These are phyloP conservation scores for Lathyrus aphaca DNA, from an alignment of 306 rosid species.

Conservation along the genomic window DNA sequence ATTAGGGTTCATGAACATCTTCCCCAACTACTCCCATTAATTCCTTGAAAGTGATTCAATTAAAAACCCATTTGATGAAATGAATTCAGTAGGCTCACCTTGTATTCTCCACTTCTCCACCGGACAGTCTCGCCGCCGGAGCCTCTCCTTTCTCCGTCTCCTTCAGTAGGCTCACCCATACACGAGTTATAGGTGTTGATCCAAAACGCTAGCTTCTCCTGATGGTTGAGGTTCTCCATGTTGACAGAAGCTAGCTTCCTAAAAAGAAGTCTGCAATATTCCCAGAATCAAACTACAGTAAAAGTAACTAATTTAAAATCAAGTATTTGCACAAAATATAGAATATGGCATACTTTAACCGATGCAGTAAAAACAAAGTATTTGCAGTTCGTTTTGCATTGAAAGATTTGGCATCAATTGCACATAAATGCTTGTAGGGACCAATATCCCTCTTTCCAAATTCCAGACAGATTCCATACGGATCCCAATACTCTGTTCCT, in stretches of 20 bases:
- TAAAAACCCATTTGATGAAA: conserved; percentile 19
- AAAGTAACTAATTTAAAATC: conserved; percentile 8
- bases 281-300: conserved; percentile 28
- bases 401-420: conserved; percentile 64
- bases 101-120: too few species aligned
- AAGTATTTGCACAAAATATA: too few species aligned
- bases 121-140: too few species aligned
- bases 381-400: conserved; percentile 66
- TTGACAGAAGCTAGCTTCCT: conserved; percentile 79
- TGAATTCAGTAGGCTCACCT: too few species aligned
- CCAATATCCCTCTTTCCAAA: conserved; percentile 77
- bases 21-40: too few species aligned
- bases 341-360: conserved; percentile 67
- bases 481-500: conserved; percentile 58
- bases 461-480: conserved; percentile 65
- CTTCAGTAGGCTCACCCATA: too few species aligned
- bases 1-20: too few species aligned
- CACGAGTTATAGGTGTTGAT: conserved; percentile 92
- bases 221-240: conserved; percentile 70
- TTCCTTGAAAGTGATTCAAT: conserved; percentile 9
- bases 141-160: too few species aligned
- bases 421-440: conserved; percentile 63
- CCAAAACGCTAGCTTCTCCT: conserved; percentile 98
- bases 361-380: conserved; percentile 69
- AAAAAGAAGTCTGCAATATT: conserved; percentile 67